Evolutionary conservation across 2,329 filamentous ascomycete species (phyloP).

Genomic region (Neurospora crassa): DNA sequence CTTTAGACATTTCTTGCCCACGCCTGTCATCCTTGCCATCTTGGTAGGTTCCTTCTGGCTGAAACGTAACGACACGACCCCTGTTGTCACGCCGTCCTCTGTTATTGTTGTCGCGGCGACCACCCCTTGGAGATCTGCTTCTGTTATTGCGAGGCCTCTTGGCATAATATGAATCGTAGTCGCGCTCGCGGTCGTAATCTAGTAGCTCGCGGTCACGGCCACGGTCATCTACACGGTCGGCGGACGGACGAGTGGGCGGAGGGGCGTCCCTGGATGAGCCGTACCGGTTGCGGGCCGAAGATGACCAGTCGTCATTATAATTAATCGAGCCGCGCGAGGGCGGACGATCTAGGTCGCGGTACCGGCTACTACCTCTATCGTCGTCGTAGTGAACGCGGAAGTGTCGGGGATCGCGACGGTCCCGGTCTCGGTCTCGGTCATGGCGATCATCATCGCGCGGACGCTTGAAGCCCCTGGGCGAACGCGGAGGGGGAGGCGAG

Average conservation of each 20-base stretch:
- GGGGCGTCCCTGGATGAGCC: conserved; percentile 45
- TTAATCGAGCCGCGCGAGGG: conserved; percentile 28
- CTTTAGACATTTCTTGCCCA: conserved; percentile 51
- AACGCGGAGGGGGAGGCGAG: conserved; percentile 28
- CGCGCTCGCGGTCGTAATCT: conserved; percentile 27
- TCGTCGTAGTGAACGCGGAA: conserved; percentile 55
- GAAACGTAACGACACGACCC: conserved; percentile 20
- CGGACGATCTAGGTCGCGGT: conserved; percentile 46
- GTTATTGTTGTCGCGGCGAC: conserved; percentile 13
- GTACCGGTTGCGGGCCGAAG: conserved; percentile 33
- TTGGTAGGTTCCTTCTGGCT: conserved; percentile 29
- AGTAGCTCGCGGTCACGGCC: conserved; percentile 18
- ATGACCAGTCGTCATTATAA: conserved; percentile 37
- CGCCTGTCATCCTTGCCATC: conserved; percentile 39
- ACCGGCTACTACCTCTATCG: conserved; percentile 30
- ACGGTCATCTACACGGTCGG: conserved; percentile 29
- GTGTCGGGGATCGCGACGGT: conserved; percentile 46
- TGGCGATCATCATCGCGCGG: conserved; percentile 50
- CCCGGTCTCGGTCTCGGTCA: conserved; percentile 28
- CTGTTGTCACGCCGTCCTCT: conserved; percentile 20
- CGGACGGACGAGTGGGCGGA: conserved; percentile 31
- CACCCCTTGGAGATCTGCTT: conserved; percentile 19
- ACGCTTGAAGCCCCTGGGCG: conserved; percentile 60
- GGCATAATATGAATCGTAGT: conserved; percentile 20
- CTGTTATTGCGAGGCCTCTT: conserved; percentile 21